Base-by-base conservation (phyloP, 208 protist genomes). In the Vickermania spadyakhi region DNA sequence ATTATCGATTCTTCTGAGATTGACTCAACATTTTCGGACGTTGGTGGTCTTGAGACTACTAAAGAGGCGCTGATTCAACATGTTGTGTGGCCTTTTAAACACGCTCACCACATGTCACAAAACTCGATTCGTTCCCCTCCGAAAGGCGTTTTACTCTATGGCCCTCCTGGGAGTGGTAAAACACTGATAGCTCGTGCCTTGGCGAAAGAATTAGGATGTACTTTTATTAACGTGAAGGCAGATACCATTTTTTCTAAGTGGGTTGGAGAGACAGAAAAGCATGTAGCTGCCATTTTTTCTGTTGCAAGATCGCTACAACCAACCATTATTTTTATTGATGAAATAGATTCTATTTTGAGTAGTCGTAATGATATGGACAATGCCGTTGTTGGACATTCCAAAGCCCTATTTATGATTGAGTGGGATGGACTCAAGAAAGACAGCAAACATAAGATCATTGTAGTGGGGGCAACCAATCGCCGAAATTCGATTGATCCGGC, bases 151-250 rank as follows among this genome's bases (percentile, higher is more conserved):
- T 85, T 99, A 4, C 78, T 99, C n/a, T 99, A 99, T 75, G 98
- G 98, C 0, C 98, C 98, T n/a, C 98, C 98, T 22, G 99, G 99
- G 23, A 99, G 97, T 0, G 98, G 98, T 55, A 99, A 99, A 79
- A 99, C 98, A 1, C 76, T 99, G 3, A 82, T 97, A 28, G 98
- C 98, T 1, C 79, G 98, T 49, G 98, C 99, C 1, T 87, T 99
- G 13, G 98, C 99, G 1, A 99, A 99, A 71, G 73, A 98, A 67
- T 98, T 99, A 1, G 94, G 98, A 49, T 98, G 98, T 36, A 94
- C 88, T 54, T 99, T 99, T 75, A 99, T 99, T 72, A 91, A 98
- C 66, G 97, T 99, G 22, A 99, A 79, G 58, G 74, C 72, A 3
- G 82, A 90, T 28, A 72, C 71, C 23, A 79, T 96, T 53, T 89